These are phyloP conservation scores for Colletotrichum higginsianum DNA, from an alignment of 2,329 filamentous ascomycete genomes.

Conservation along the genomic window DNA sequence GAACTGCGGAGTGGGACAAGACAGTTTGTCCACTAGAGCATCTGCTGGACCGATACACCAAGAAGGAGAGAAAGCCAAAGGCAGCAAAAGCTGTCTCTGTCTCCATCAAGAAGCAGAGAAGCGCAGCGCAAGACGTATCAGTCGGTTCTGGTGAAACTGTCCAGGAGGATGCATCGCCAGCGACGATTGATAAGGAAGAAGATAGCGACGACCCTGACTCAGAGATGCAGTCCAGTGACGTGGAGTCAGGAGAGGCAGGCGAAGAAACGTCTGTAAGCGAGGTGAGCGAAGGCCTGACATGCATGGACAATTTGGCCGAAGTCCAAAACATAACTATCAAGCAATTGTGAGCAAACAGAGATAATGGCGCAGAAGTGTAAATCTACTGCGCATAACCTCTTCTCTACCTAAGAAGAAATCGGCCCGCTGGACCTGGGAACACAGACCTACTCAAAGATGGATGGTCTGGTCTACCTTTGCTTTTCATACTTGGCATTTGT, in stretches of 20 bases:
- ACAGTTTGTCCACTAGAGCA: conserved; percentile 60
- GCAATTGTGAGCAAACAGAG: no score
- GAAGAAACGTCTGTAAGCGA: neutral
- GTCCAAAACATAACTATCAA: neutral
- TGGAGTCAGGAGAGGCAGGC: neutral
- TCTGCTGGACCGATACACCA: conserved; percentile 51
- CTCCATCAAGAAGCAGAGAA: conserved; percentile 35
- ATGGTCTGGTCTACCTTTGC: neutral
- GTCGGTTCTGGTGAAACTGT: neutral
- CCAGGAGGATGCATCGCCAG: neutral
- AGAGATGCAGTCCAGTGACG: neutral
- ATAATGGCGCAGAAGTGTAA: no score
- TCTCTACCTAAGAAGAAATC: neutral
- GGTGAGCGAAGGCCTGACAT: neutral
- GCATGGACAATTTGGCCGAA: neutral
- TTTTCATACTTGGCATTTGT: neutral
- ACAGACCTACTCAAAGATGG: neutral
- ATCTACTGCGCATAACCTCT: neutral
- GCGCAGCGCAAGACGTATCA: conserved; percentile 18
- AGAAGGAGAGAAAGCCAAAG: conserved; percentile 46
- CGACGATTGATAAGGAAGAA: neutral
- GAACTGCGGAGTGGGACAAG: conserved; percentile 74
- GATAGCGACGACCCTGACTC: neutral
- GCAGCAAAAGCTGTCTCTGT: conserved; percentile 38
- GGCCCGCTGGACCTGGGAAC: no score